These are phyloP conservation scores for Tolypocladium cylindrosporum DNA, from an alignment of 2,329 filamentous ascomycete species.

Conservation along the genomic window DNA sequence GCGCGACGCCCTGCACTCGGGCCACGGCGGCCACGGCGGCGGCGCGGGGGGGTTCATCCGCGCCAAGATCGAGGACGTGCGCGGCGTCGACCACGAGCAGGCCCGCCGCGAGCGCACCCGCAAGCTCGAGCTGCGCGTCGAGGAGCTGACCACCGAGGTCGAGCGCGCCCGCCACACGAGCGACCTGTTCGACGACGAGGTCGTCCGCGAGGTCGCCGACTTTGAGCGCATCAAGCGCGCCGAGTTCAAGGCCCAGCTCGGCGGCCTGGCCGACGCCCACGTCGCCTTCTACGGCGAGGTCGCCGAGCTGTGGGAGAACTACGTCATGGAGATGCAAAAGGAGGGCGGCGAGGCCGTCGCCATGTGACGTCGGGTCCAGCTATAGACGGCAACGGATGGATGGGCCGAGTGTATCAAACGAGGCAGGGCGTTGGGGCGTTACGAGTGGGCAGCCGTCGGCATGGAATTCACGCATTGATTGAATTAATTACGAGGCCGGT, in stretches of 20 bases:
- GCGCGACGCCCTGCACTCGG: conserved; percentile 65
- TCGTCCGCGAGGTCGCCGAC: conserved; percentile 82
- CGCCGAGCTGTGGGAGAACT: conserved; percentile 77
- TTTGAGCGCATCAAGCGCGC: conserved; percentile 95
- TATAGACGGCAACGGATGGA: neutral
- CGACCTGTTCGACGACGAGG: conserved; percentile 93
- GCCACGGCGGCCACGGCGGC: conserved; percentile 42
- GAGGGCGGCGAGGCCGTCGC: conserved; percentile 30
- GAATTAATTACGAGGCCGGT: neutral
- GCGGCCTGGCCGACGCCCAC: conserved; percentile 73
- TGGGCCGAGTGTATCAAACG: neutral
- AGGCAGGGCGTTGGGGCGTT: neutral
- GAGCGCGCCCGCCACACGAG: conserved; percentile 78
- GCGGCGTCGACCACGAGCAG: conserved; percentile 93
- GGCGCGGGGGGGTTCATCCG: conserved; percentile 82
- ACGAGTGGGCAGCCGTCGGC: neutral
- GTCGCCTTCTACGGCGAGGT: conserved; percentile 77
- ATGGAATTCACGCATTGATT: neutral
- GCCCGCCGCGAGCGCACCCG: conserved; percentile 76
- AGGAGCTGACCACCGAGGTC: conserved; percentile 81
- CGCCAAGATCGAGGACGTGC: conserved; percentile 90
- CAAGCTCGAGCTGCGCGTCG: conserved; percentile 86
- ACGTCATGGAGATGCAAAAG: conserved; percentile 79
- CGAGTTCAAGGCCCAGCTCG: conserved; percentile 83
- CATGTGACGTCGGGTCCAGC: neutral